phyloP scores from a whole-genome alignment of 345 rosid species.

The Kernera saxatilis region DNA sequence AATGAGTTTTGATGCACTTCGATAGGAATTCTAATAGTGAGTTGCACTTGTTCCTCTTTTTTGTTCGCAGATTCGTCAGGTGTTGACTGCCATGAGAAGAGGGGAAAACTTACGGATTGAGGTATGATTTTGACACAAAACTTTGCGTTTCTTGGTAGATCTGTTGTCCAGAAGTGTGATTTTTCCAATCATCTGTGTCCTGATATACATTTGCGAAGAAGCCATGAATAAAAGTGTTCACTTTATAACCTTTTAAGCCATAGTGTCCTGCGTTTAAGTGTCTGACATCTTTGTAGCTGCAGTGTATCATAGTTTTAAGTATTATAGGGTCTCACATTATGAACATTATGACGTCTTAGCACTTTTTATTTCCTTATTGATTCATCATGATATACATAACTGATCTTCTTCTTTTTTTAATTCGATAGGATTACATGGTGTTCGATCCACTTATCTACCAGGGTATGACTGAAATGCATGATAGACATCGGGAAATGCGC shows the following conservation, averaged over 20 bases:
- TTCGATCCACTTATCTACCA: conserved; percentile 67
- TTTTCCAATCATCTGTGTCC: not conserved
- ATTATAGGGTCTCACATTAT: not conserved
- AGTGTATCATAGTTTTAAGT: not conserved
- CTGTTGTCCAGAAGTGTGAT: not conserved
- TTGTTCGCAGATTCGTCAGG: conserved; percentile 72
- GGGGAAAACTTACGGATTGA: conserved; percentile 67
- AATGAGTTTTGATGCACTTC: not conserved
- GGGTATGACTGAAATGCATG: conserved; percentile 72
- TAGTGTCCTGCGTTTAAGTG: not conserved
- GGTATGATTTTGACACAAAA: conserved; percentile 41
- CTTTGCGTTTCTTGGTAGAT: not conserved
- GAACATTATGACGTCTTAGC: not conserved
- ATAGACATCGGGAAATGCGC: conserved; percentile 88
- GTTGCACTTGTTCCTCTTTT: conserved; percentile 25
- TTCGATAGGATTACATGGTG: conserved; percentile 66
- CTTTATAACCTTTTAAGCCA: not conserved
- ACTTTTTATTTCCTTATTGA: not conserved
- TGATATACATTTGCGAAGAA: not conserved
- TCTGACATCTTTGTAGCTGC: conserved; percentile 4
- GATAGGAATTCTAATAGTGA: not conserved
- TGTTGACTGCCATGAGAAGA: conserved; percentile 70
- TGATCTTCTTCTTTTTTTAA: not conserved
- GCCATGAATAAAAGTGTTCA: not conserved
- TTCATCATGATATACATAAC: not conserved